Base-by-base conservation (phyloP, 257 asterid species). In the Nicotiana benthamiana region DNA sequence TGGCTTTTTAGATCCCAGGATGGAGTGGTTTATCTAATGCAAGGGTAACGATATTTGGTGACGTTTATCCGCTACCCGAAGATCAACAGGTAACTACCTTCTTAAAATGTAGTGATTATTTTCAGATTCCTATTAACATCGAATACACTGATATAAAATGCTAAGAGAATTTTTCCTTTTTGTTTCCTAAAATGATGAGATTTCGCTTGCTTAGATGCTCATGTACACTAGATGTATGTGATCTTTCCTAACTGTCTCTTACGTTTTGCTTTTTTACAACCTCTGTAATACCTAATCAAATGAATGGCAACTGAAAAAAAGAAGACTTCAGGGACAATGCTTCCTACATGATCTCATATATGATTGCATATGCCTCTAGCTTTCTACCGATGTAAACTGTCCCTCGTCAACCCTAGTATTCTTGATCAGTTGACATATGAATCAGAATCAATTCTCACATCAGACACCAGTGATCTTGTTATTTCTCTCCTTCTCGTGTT, bases 21-120 rank as follows among this genome's bases (percentile, higher is more conserved):
- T 96, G 99, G 99, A 92, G 97, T 91, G 93, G 99, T 88, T 87
- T 96, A 87, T 94, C 99, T 82, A 96, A 96, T 85, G 97, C 99
- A 78, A 91, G 99, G 86, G 98, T 94, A 56, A 91, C 99, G 13
- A 92, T 96, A 78, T 92, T 96, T 28, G 99, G 99, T 13, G 98
- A 96, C 85, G 93, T 96, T 60, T 89, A 87, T 88, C 98, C 99
- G 36, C 97, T 96, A 60, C 90, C 94, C 78, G 94, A 92, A 86
- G 94, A 96, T 76, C 90, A 92, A 82, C 99, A 96, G 98, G 99
- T 94, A 70, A 80, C 77, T 70, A 52, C 64, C 86, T 81, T 76
- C 75, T 74, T 72, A 83, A 4, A 48, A 72, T 11, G 40, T 48
- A 48, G 2, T 15, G 61, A 72, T 46, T 36, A 48, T 24, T 48